Evolutionary conservation across 495 filamentous ascomycete species (phyloP).

Genomic region (Hypoxylon crocopeplum): DNA sequence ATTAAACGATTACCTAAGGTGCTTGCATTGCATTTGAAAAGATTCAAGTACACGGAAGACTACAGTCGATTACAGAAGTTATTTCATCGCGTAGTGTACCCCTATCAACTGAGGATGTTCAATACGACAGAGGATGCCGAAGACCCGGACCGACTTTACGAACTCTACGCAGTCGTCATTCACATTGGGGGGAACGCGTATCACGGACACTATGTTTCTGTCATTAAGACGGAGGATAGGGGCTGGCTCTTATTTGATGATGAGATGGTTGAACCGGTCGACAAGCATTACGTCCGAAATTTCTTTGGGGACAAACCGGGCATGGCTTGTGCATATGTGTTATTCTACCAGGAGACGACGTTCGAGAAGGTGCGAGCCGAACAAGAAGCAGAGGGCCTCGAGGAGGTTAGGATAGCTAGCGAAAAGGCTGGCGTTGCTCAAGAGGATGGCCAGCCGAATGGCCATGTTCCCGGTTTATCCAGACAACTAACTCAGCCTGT

Average conservation of each 20-base stretch:
- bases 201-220: slow-evolving; percentile 95
- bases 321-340: slow-evolving; percentile 91
- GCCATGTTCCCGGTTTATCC: slow-evolving; percentile 40
- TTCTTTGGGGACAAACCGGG: slow-evolving; percentile 95
- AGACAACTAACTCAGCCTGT: slow-evolving; percentile 50
- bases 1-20: slow-evolving; percentile 94
- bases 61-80: slow-evolving; percentile 92
- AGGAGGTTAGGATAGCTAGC: slow-evolving; percentile 64
- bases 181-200: slow-evolving; percentile 98
- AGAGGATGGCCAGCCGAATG: slow-evolving; percentile 51
- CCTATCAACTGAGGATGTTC: slow-evolving; percentile 94
- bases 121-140: slow-evolving; percentile 98
- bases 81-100: slow-evolving; percentile 96
- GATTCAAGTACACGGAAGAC: slow-evolving; percentile 98
- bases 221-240: slow-evolving; percentile 95
- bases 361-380: slow-evolving; percentile 81
- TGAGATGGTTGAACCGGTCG: slow-evolving; percentile 97
- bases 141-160: slow-evolving; percentile 93
- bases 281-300: slow-evolving; percentile 94
- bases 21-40: slow-evolving; percentile 88
- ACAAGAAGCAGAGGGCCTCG: slow-evolving; percentile 81
- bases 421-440: slow-evolving; percentile 62
- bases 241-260: slow-evolving; percentile 98
- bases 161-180: slow-evolving; percentile 97
- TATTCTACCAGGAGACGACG: slow-evolving; percentile 98